Evolutionary conservation across 192 early-diverging fungal species (phyloP).

Genomic region (Bifiguratus adelaidae): DNA sequence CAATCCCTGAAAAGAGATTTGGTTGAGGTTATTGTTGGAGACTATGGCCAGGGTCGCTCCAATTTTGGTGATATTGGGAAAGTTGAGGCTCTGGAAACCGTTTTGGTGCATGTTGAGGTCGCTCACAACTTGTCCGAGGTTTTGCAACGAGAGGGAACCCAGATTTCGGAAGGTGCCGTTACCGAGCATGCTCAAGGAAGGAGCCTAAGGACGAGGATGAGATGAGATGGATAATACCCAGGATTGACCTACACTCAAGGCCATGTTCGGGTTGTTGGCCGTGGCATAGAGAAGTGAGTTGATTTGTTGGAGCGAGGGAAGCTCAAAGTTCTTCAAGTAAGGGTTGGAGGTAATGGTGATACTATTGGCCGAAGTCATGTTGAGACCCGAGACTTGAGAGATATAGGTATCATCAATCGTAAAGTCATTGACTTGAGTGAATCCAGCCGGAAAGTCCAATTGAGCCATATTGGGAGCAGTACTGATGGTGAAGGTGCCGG

Average conservation of each 20-base stretch:
- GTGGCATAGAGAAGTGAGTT: neutral
- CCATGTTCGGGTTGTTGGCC: neutral
- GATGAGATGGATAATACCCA: neutral
- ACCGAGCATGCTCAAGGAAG: conserved; percentile 37
- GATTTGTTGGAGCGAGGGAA: neutral
- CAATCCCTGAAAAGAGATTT: conserved; percentile 44
- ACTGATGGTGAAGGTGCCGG: conserved; percentile 5
- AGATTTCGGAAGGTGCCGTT: conserved; percentile 51
- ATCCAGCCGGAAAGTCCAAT: conserved; percentile 13
- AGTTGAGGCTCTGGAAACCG: conserved; percentile 31
- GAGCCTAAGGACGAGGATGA: conserved; percentile 23
- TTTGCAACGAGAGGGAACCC: conserved; percentile 24
- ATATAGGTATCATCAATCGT: conserved; percentile 14
- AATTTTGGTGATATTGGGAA: conserved; percentile 30
- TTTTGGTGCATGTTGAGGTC: conserved; percentile 53
- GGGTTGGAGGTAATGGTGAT: conserved; percentile 15
- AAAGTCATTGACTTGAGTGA: conserved; percentile 3
- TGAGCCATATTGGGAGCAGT: conserved; percentile 12
- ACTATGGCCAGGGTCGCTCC: conserved; percentile 43
- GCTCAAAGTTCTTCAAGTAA: conserved; percentile 13
- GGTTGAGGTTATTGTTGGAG: conserved; percentile 38
- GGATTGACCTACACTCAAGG: neutral
- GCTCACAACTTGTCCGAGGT: conserved; percentile 29
- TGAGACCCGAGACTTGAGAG: conserved; percentile 2
- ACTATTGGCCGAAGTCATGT: neutral